Percentiles rank a stretch among this genome's conserved stretches.
Conservation (phyloP, 768 basidiomycete species). For the Trametes coccinea region DNA sequence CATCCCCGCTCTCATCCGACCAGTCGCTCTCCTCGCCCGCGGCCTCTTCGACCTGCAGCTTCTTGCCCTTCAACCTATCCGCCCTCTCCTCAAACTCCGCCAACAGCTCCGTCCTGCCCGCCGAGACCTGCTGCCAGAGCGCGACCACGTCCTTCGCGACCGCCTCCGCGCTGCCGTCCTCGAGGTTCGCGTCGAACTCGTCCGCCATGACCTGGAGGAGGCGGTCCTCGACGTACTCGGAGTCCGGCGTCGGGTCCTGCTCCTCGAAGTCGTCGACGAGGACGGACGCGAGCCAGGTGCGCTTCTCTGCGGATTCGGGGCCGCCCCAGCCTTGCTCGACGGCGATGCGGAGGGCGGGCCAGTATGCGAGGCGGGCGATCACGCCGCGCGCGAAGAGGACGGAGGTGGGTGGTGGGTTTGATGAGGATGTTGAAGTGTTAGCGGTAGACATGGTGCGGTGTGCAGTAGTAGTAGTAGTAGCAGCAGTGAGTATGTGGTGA, state of each 20-base stretch:
- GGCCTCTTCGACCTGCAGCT: constrained; percentile 47
- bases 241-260: constrained; percentile 50
- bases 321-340: constrained; percentile 89
- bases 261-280: constrained; percentile 81
- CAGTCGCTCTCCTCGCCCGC: constrained; percentile 44
- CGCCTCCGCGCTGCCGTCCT: constrained; percentile 78
- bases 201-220: constrained; percentile 83
- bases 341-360: constrained; percentile 86
- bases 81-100: constrained; percentile 63
- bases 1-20: constrained; percentile 46
- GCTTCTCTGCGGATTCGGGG: constrained; percentile 65
- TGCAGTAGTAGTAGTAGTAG: too few species aligned
- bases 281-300: constrained; percentile 80
- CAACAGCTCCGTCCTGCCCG: constrained; percentile 52
- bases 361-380: constrained; percentile 76
- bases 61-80: constrained; percentile 57
- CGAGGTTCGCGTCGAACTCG: constrained; percentile 82
- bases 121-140: constrained; percentile 59
- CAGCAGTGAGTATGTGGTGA: too few species aligned
- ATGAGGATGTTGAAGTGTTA: constrained; percentile 17
- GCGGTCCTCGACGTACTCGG: constrained; percentile 76
- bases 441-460: constrained; percentile 19
- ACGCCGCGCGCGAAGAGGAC: constrained; percentile 86
- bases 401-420: constrained; percentile 44
- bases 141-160: constrained; percentile 73